phyloP scores from a whole-genome alignment of 148 eudicot genomes.

The Silene latifolia region DNA sequence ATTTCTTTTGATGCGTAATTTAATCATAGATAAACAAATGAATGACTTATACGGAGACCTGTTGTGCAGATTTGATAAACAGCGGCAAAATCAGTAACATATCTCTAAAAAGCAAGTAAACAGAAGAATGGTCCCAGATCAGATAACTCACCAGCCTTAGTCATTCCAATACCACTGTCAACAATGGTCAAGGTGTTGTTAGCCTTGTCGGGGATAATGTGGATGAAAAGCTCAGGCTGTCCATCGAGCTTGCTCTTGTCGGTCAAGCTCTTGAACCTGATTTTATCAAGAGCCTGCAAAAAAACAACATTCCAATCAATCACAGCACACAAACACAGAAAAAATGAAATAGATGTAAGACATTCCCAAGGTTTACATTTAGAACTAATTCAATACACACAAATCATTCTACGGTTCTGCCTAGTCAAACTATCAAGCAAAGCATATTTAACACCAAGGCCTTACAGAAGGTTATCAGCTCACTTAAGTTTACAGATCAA shows the following conservation, averaged over 20 bases:
- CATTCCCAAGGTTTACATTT: no score
- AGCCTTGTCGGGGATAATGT: conserved; percentile 66
- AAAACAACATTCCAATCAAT: not conserved
- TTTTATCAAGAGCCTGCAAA: conserved; percentile 54
- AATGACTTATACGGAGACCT: no score
- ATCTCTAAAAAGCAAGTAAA: not conserved
- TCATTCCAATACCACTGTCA: conserved; percentile 84
- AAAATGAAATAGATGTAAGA: no score
- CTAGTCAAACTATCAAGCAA: no score
- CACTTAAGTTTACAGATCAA: no score
- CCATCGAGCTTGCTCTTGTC: conserved; percentile 69
- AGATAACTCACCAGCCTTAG: conserved; percentile 59
- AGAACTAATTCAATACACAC: no score
- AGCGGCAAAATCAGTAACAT: not conserved
- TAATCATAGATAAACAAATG: no score
- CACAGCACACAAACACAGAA: not conserved
- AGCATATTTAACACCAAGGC: no score
- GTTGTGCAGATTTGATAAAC: no score
- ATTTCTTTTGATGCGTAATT: no score
- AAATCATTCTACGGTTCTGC: no score
- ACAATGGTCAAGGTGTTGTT: conserved; percentile 53
- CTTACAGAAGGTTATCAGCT: no score
- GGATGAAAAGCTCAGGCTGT: conserved; percentile 68
- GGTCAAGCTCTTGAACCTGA: conserved; percentile 62
- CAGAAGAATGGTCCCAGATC: not conserved